A percentile compares a stretch with the other conserved stretches of the same genome.
These are phyloP conservation scores for Pichia sp. DNA, from an alignment of 1,139 yeast species.

Conservation along the genomic window DNA sequence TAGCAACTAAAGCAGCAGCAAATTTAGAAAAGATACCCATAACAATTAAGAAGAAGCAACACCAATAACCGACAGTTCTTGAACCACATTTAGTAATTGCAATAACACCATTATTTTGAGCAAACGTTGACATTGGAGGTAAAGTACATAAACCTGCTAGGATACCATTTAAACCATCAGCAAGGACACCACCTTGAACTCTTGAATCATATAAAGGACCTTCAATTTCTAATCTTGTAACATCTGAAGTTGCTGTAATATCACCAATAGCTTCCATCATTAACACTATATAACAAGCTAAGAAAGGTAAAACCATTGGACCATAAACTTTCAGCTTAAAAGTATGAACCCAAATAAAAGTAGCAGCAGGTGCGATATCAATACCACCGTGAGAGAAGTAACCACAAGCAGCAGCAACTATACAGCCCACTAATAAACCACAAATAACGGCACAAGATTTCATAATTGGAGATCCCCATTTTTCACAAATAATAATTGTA, in stretches of 20 bases:
- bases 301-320: slow-evolving; percentile 74
- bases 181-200: slow-evolving; percentile 85
- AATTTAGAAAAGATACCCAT: slow-evolving; percentile 88
- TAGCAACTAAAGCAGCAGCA: slow-evolving; percentile 81
- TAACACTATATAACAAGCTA: slow-evolving; percentile 71
- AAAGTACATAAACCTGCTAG: slow-evolving; percentile 68
- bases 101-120: slow-evolving; percentile 91
- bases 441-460: slow-evolving; percentile 84
- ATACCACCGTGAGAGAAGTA: slow-evolving; percentile 57
- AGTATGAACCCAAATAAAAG: slow-evolving; percentile 83
- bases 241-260: slow-evolving; percentile 88
- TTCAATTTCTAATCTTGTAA: slow-evolving; percentile 73
- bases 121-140: slow-evolving; percentile 84
- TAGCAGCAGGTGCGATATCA: slow-evolving; percentile 70
- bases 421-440: slow-evolving; percentile 81
- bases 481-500: slow-evolving; percentile 67
- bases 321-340: slow-evolving; percentile 70
- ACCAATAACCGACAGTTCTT: slow-evolving; percentile 81
- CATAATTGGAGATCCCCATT: slow-evolving; percentile 93
- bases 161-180: slow-evolving; percentile 69
- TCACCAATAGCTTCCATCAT: slow-evolving; percentile 94
- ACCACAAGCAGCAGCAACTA: slow-evolving; percentile 86
- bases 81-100: slow-evolving; percentile 87
- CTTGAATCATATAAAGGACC: slow-evolving; percentile 77
- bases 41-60: slow-evolving; percentile 71